Evolutionary conservation across 305 asterid genomes (phyloP).

Genomic region (Rubia peregrina): DNA sequence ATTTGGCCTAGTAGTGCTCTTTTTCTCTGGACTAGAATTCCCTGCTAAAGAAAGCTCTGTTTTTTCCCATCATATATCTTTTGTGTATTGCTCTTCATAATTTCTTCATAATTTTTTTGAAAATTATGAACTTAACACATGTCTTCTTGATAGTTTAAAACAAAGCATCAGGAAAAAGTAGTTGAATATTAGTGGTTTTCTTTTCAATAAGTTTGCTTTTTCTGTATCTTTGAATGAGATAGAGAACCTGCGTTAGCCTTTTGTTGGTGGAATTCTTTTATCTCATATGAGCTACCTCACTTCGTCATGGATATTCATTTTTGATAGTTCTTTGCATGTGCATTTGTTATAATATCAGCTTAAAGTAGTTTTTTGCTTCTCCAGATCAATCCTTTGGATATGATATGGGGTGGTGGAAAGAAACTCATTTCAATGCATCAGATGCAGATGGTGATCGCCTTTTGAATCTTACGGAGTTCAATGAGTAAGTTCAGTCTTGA

Average conservation of each 20-base stretch:
- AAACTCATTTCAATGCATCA: conserved; percentile 88
- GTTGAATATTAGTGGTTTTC: too few relatives aligned
- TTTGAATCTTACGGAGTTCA: conserved; percentile 79
- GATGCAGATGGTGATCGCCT: conserved; percentile 81
- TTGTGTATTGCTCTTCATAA: too few relatives aligned
- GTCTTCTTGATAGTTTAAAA: too few relatives aligned
- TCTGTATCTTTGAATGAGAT: background rate
- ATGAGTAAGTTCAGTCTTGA: conserved; percentile 56
- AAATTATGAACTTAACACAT: background rate
- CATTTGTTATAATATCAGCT: background rate
- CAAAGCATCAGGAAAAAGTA: background rate
- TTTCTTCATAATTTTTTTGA: background rate
- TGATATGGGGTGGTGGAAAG: conserved; percentile 99
- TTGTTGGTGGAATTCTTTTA: too few relatives aligned
- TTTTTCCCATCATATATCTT: background rate
- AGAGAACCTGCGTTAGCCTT: background rate
- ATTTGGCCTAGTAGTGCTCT: background rate
- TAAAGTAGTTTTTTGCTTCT: background rate
- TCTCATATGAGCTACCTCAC: background rate
- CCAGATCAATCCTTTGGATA: conserved; percentile 64
- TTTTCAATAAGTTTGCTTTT: background rate
- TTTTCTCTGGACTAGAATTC: background rate
- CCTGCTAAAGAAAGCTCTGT: background rate
- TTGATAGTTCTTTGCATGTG: background rate
- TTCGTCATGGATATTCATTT: background rate